Base-by-base conservation (phyloP, 768 basidiomycete species). In the Xerocomellus chrysenteron region DNA sequence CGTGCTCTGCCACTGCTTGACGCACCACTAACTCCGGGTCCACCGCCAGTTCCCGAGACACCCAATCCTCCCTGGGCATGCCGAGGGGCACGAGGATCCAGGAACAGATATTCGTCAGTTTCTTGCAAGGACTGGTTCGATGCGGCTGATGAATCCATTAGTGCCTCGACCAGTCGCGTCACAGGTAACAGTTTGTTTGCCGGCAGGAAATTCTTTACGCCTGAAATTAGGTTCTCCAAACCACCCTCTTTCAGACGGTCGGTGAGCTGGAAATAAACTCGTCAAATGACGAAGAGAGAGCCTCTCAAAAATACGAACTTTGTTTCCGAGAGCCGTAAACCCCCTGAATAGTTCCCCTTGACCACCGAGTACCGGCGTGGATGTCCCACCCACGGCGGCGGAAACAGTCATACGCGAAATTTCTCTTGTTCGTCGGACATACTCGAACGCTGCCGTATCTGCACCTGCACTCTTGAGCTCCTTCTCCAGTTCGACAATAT, bases 121-220 rank as follows among this genome's bases (percentile, higher is more conserved):
- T 97, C 94, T 66, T 92, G 89, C 35, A 99, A 73, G 5, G 97
- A 98, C 69, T 95, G 91, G 56, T 94, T 95, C 28, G 92, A 90
- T 3, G 94, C 97, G 2, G 90, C 81, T 0, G 94, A 87, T 0
- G 97, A 95, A 69, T 99, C 97, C 95, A 98, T 98, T 30, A 99
- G 79, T 21, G 97, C 96, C 67, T 98, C 97, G 2, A 91, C 87
- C 33, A 99, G 79, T 12, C 97, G 87, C 0, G 97, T 98, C 45
- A 96, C 85, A 12, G 93, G 88, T 47, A 97, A 82, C 39, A 97
- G 82, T 73, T 99, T 96, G 69, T 94, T 92, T 3, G 92, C 88
- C 1, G 97, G 97, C 17, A 99, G 75, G 79, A 99, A 94, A 74
- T 97, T 98, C 72, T 96, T 97, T 65, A 99, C 97, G 39, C 95